Evolutionary conservation across 257 asterid species (phyloP), one percentile per base, ranked within the genome.

Genomic region (Petunia axillaris): DNA sequence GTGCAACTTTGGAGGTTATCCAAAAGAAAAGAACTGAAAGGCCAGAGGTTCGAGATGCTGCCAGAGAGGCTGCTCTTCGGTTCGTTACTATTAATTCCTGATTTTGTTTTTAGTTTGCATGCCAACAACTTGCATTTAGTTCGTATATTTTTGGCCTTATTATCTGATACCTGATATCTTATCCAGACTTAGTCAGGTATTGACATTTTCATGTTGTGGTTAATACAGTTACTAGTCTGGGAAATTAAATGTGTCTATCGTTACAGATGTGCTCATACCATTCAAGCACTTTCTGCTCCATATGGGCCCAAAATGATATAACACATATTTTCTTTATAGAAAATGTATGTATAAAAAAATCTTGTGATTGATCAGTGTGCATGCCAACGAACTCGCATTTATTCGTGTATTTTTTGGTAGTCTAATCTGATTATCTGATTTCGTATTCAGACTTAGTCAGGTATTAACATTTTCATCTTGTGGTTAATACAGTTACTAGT

Each of bases 11-110:
- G 83, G 98, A 94, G 85, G 98, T 94, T 36, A 94, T 94, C 48
- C 98, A 94, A 87, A 94, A 91, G 91, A 87, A 84, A 58, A 87
- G 98, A 81, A 58, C 89, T n/a, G 98, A 94, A 83, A 94, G 93
- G 81, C 93, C 97, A 8, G 97, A 92, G 79, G 97, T 94, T 7
- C 95, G 98, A 78, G 98, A 92, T 86, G 98, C 98, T 78, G 98
- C 98, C 0, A 89, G 97, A 59, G 98, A 94, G 86, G 98, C 98
- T 52, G 97, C 98, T 50, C 87, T 94, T 9, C 94, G 97, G 96
- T 93, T 37, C 9, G 77, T 73, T 35, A 48, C 46, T 6, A 48
- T 2, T 70, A 48, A 70, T 70, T 73, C 62, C 62, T 73, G 14
- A 71, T 50, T 71, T 35, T 48, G 3, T 50, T 35, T 35, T 1